phyloP scores from a whole-genome alignment of 2,329 filamentous ascomycete genomes.

The Paecilomyces niveus region DNA sequence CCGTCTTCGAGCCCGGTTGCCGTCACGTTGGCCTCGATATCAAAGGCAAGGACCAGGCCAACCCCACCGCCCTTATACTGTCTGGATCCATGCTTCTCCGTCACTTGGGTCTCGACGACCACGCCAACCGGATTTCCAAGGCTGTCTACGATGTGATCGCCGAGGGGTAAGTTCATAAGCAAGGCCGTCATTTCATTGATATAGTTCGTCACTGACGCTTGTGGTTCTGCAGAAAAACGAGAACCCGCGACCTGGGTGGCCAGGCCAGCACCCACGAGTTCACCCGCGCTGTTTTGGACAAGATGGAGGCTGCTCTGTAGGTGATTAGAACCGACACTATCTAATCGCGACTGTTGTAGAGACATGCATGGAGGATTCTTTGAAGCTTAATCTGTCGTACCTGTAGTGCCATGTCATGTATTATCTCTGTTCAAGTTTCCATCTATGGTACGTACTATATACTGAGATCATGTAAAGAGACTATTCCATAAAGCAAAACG shows the following conservation, averaged over 20 bases:
- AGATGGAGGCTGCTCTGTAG: conserved; percentile 75
- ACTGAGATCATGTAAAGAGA: neutral
- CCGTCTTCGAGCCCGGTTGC: conserved; percentile 98
- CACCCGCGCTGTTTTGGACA: conserved; percentile 85
- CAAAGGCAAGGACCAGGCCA: conserved; percentile 99
- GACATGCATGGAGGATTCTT: neutral
- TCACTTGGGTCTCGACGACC: conserved; percentile 93
- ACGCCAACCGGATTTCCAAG: conserved; percentile 96
- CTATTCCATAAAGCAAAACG: neutral
- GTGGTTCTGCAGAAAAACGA: conserved; percentile 56
- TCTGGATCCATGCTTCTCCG: conserved; percentile 95
- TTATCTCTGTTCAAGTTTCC: neutral
- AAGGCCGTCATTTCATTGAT: neutral
- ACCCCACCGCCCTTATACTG: conserved; percentile 91
- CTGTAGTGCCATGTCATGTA: neutral
- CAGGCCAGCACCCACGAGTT: conserved; percentile 86
- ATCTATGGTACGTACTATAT: neutral
- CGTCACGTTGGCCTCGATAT: conserved; percentile 99
- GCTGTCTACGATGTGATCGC: conserved; percentile 71
- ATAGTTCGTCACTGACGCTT: conserved; percentile 21
- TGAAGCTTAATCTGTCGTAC: neutral
- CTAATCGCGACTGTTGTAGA: neutral
- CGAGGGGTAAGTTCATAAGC: conserved; percentile 62
- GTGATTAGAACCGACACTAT: conserved; percentile 10
- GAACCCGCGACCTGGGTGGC: conserved; percentile 96